Percentiles rank a stretch among this genome's conserved stretches.
phyloP scores from a whole-genome alignment of 2,329 filamentous ascomycete genomes.

The Pseudocercospora cruenta region DNA sequence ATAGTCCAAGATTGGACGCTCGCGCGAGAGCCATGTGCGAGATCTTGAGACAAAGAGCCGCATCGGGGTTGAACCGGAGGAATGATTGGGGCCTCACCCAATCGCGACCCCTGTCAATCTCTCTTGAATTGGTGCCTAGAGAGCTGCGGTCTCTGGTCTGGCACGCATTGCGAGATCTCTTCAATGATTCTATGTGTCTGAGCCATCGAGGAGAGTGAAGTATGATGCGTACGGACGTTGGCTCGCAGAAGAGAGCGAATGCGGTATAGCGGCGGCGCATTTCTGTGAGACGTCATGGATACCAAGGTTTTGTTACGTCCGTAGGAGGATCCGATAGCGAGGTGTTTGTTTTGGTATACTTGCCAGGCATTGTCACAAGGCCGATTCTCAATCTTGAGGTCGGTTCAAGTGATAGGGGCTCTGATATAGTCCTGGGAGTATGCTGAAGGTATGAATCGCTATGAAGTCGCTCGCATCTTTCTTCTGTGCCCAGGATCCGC shows the following conservation, averaged over 20 bases:
- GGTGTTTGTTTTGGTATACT: neutral
- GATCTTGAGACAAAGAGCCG: neutral
- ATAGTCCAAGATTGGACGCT: neutral
- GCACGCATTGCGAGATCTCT: neutral
- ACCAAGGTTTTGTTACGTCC: neutral
- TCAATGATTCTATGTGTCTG: neutral
- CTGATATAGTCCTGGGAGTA: no score
- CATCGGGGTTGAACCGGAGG: neutral
- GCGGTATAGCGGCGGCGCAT: neutral
- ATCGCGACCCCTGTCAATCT: neutral
- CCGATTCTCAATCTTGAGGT: no score
- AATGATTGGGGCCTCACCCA: neutral
- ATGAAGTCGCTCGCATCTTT: no score
- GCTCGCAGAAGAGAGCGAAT: neutral
- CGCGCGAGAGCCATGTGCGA: constrained; percentile 5
- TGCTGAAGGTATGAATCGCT: no score
- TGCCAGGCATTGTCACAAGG: neutral
- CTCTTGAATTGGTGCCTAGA: neutral
- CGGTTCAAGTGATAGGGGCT: no score
- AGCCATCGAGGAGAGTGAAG: neutral
- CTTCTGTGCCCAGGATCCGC: no score
- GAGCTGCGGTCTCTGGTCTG: neutral
- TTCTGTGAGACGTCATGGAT: neutral
- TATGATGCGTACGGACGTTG: constrained; percentile 2
- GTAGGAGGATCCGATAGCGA: neutral